Evolutionary conservation across 2,329 filamentous ascomycete species (phyloP).

Genomic region (Aspergillus ibericus): DNA sequence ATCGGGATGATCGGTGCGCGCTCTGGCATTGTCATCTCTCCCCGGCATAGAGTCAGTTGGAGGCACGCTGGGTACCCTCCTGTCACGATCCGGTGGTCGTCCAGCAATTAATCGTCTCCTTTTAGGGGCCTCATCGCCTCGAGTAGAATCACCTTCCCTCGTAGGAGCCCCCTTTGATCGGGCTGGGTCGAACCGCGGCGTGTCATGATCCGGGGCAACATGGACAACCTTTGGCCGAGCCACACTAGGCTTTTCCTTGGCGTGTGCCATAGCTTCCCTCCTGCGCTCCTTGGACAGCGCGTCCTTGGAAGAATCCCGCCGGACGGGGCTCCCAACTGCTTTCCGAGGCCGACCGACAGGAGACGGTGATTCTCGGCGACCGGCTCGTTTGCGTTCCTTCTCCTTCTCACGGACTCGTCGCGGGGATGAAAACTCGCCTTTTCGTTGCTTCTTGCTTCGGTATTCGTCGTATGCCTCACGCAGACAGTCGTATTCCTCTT

Average conservation of each 20-base stretch:
- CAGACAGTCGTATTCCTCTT: slow-evolving; percentile 79
- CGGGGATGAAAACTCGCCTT: slow-evolving; percentile 38
- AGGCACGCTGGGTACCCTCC: slow-evolving; percentile 37
- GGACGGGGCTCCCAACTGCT: slow-evolving; percentile 33
- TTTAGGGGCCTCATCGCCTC: slow-evolving; percentile 39
- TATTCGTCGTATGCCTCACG: slow-evolving; percentile 60
- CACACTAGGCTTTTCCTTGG: slow-evolving; percentile 27
- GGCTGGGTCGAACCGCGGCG: slow-evolving; percentile 24
- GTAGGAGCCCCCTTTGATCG: slow-evolving; percentile 30
- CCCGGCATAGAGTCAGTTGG: slow-evolving; percentile 44
- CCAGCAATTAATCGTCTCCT: slow-evolving; percentile 44
- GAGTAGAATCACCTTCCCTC: slow-evolving; percentile 35
- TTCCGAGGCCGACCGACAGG: slow-evolving; percentile 37
- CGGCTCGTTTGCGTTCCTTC: slow-evolving; percentile 36
- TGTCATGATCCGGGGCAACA: slow-evolving; percentile 34
- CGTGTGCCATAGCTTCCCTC: slow-evolving; percentile 22
- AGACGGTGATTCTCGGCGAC: slow-evolving; percentile 41
- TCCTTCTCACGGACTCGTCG: slow-evolving; percentile 42
- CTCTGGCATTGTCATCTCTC: slow-evolving; percentile 37
- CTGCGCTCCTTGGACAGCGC: slow-evolving; percentile 27
- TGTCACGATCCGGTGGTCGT: slow-evolving; percentile 40
- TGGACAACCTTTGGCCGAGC: slow-evolving; percentile 26
- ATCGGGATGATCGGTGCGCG: slow-evolving; percentile 32
- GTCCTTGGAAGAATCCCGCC: slow-evolving; percentile 30
- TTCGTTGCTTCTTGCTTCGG: slow-evolving; percentile 34